Base-by-base conservation (phyloP, 2,329 filamentous ascomycete species). In the Phymatotrichopsis omnivora region DNA sequence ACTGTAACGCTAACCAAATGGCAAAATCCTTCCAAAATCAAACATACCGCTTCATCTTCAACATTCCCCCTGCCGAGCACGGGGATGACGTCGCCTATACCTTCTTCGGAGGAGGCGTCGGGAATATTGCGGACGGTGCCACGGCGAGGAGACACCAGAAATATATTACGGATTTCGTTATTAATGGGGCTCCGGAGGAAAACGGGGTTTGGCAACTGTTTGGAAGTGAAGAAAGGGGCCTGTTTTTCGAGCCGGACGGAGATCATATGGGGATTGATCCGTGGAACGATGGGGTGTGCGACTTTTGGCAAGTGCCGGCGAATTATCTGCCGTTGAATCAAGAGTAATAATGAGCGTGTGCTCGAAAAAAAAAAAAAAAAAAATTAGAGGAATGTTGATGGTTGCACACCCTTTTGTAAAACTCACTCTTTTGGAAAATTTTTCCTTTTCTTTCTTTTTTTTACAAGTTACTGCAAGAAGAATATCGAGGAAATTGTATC, bases 21-120 rank as follows among this genome's bases (percentile, higher is more conserved):
- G 51, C 47, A 20, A 24, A 43, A 29, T 22, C 37, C 7, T 52
- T 46, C 25, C 23, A 31, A 12, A 25, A 49, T 7, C 31, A 49
- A 14, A 20, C 38, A 6, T 47, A 42, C 17, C 42, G 49, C 23
- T 54, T 52, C 32, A 34, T 43, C 19, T 54, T 54, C 35, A 51
- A 51, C 30, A 22, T 55, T 40, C 31, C 39, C 17, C 36, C 47
- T 1, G 51, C 47, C n/a, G 14, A 14, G 12, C 52, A 55, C 31
- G 42, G 40, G 3, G 24, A 40, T 3, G 52, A 55, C 32, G 5
- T 46, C 19, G 0, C 20, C 17, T 55, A 54, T 23, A 52, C 42
- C 22, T 49, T 51, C 28, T 51, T 36, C 30, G 45, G 36, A 10
- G 45, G 45, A 5, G 39, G 44, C 12, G 28, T n/a, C 2, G 38